These are phyloP conservation scores for Acanthamoeba castellanii DNA, from an alignment of 208 protist species.

Conservation along the genomic window DNA sequence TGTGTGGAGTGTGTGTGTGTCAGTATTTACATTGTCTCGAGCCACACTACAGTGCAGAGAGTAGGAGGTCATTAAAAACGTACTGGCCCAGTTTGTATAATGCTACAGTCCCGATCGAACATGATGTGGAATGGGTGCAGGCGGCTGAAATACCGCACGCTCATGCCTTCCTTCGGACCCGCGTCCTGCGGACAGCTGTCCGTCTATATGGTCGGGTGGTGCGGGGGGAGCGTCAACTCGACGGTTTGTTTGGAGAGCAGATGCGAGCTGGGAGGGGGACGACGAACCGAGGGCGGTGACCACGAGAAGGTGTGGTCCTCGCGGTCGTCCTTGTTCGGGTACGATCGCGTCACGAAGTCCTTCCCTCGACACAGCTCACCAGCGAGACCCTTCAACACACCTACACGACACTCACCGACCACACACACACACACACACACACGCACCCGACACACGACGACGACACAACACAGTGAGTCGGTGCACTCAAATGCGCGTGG, in stretches of 20 bases:
- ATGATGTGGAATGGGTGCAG: conserved; percentile 40
- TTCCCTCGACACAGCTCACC: not conserved
- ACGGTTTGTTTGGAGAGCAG: not conserved
- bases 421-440: no score
- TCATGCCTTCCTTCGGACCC: not conserved
- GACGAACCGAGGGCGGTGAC: not conserved
- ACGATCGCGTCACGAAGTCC: not conserved
- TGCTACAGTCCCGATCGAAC: conserved; percentile 12
- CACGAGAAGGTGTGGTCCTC: not conserved
- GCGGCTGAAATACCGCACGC: not conserved
- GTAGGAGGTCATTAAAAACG: not conserved
- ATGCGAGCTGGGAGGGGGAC: not conserved
- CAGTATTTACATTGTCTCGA: no score
- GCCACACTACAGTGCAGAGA: no score
- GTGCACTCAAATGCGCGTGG: not conserved
- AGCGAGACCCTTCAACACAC: not conserved
- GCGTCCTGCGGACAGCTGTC: not conserved
- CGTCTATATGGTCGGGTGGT: not conserved
- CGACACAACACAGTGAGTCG: not conserved
- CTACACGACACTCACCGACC: no score
- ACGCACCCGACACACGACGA: no score
- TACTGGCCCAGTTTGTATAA: conserved; percentile 19
- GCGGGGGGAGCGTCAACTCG: not conserved
- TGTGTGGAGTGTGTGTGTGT: no score
- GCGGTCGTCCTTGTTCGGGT: not conserved